Percentiles rank a stretch among this genome's conserved stretches.
phyloP scores from a whole-genome alignment of 1,284 basidiomycete species.

The Rhizopogon parksii region DNA sequence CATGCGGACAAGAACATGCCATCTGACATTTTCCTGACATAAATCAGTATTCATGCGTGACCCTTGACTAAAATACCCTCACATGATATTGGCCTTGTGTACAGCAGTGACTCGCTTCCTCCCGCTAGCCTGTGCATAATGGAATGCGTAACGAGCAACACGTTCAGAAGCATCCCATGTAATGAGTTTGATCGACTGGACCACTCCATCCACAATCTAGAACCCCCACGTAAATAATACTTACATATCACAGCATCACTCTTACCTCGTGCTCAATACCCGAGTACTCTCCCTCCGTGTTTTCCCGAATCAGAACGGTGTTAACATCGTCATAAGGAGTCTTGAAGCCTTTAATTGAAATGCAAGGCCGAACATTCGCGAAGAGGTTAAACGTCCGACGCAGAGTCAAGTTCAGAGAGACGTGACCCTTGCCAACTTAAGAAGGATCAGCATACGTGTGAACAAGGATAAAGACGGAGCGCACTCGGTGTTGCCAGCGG shows the following conservation, averaged over 20 bases:
- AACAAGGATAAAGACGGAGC: slow-evolving; percentile 14
- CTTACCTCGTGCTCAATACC: slow-evolving; percentile 95
- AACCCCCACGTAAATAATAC: slow-evolving; percentile 12
- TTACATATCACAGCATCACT: neutral
- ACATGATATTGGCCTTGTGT: slow-evolving; percentile 99
- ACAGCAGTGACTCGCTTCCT: slow-evolving; percentile 95
- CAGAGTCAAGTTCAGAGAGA: slow-evolving; percentile 95
- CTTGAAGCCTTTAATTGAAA: slow-evolving; percentile 95
- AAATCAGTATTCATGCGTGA: slow-evolving; percentile 11
- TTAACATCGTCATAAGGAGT: slow-evolving; percentile 98
- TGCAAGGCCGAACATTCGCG: slow-evolving; percentile 96
- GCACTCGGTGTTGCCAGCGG: slow-evolving; percentile 91
- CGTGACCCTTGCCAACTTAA: slow-evolving; percentile 95
- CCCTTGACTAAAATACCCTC: slow-evolving; percentile 19
- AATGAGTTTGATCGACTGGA: slow-evolving; percentile 99
- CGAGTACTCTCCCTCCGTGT: slow-evolving; percentile 99
- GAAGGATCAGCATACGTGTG: slow-evolving; percentile 9
- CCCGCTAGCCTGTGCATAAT: slow-evolving; percentile 87
- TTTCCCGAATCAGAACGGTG: slow-evolving; percentile 97
- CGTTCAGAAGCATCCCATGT: slow-evolving; percentile 99
- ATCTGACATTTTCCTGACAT: slow-evolving; percentile 92
- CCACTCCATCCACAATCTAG: slow-evolving; percentile 92
- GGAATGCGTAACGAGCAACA: slow-evolving; percentile 97
- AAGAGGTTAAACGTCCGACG: slow-evolving; percentile 97
- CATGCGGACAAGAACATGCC: slow-evolving; percentile 99